Evolutionary conservation across 805 yeast genomes (phyloP).

Genomic region (Pichia californica): DNA sequence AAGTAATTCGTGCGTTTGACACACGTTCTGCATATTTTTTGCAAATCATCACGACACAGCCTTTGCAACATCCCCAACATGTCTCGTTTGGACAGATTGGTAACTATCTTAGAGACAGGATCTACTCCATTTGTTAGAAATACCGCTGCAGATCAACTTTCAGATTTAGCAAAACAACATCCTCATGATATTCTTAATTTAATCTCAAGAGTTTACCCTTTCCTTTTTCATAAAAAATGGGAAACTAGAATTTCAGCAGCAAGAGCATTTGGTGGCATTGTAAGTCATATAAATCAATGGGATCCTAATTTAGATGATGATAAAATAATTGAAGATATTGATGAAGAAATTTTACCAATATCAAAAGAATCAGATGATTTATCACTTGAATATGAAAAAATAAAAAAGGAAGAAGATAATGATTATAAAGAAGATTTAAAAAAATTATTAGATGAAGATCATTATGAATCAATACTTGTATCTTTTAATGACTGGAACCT

Average conservation of each 20-base stretch:
- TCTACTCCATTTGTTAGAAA: slow-evolving; percentile 89
- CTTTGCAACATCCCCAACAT: slow-evolving; percentile 5
- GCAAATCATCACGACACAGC: too few relatives aligned
- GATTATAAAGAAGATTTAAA: slow-evolving; percentile 27
- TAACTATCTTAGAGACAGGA: slow-evolving; percentile 73
- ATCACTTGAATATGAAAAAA: slow-evolving; percentile 10
- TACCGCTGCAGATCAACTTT: slow-evolving; percentile 95
- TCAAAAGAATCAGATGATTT: neutral
- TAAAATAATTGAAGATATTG: slow-evolving; percentile 17
- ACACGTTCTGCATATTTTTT: neutral
- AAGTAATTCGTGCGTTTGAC: too few relatives aligned
- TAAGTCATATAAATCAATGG: slow-evolving; percentile 72
- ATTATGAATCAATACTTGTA: slow-evolving; percentile 41
- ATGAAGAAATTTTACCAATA: neutral
- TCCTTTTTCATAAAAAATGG: slow-evolving; percentile 78
- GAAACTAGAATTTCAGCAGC: slow-evolving; percentile 96
- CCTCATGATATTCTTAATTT: slow-evolving; percentile 86
- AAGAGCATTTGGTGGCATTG: slow-evolving; percentile 89
- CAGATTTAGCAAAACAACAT: slow-evolving; percentile 88
- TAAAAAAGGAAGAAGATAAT: slow-evolving; percentile 20
- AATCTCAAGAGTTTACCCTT: slow-evolving; percentile 87
- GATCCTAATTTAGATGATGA: slow-evolving; percentile 53
- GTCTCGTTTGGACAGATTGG: slow-evolving; percentile 33
- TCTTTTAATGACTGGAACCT: slow-evolving; percentile 47
- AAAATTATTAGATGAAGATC: slow-evolving; percentile 30